Conservation (phyloP, 2,329 filamentous ascomycete genomes). For the Daldinia sp. region DNA sequence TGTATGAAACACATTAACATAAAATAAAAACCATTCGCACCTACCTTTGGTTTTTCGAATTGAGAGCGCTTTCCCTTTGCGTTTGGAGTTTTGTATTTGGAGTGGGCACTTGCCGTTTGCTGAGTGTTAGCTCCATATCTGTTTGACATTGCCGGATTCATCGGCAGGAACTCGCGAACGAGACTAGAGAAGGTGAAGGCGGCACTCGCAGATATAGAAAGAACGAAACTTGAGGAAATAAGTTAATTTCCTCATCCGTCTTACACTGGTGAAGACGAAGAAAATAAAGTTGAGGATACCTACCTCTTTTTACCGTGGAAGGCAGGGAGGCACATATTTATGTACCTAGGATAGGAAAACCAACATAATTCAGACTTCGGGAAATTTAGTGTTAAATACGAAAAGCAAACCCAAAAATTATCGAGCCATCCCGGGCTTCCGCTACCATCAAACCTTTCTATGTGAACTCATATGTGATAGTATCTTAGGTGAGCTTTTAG, state of each 20-base stretch:
- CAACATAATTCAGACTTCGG: background rate
- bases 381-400: background rate
- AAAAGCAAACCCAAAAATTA: background rate
- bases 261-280: background rate
- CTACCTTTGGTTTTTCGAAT: background rate
- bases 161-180: background rate
- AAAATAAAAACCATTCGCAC: background rate
- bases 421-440: background rate
- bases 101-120: background rate
- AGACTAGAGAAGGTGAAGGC: background rate
- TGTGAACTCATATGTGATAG: constrained; percentile 1
- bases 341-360: background rate
- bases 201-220: background rate
- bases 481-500: constrained; percentile 12
- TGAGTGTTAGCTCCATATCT: background rate
- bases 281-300: background rate
- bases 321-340: background rate
- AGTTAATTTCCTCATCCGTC: background rate
- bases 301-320: background rate
- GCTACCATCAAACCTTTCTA: constrained; percentile 4
- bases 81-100: background rate
- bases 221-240: background rate
- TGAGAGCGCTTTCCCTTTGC: background rate
- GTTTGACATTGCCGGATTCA: background rate
- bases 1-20: constrained; percentile 5